phyloP scores from a whole-genome alignment of 352 stramenopile species.

The Globisporangium ultimum region DNA sequence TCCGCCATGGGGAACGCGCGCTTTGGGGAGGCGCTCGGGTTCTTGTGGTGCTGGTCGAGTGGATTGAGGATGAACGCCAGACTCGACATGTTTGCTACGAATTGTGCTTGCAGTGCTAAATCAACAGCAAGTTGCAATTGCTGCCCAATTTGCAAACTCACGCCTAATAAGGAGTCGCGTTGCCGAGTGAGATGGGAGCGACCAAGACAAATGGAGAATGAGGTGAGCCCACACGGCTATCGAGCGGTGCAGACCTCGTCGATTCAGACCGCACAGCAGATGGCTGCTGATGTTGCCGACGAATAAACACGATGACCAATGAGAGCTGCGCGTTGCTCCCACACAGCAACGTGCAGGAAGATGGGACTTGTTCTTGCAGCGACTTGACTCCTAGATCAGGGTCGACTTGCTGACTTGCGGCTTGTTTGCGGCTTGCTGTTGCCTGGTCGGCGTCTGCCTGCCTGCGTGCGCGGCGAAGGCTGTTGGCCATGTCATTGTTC shows the following conservation, averaged over 20 bases:
- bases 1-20: background rate
- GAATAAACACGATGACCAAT: constrained; percentile 8
- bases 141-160: background rate
- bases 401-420: background rate
- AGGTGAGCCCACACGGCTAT: background rate
- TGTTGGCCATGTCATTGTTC: background rate
- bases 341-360: constrained; percentile 1
- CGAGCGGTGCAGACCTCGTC: background rate
- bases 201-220: background rate
- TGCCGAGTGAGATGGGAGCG: background rate
- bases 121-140: background rate
- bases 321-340: constrained; percentile 4
- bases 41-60: constrained; percentile 9
- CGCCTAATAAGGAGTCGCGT: background rate
- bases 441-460: background rate
- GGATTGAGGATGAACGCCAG: constrained; percentile 22
- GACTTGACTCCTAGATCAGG: background rate
- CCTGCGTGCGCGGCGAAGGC: background rate
- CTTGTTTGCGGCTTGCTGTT: background rate
- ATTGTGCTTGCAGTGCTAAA: too few species aligned
- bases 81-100: constrained; percentile 10
- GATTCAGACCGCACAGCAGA: background rate
- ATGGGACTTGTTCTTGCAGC: constrained; percentile 2
- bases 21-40: background rate
- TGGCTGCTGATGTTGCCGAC: constrained; percentile 3